Percentiles rank a stretch among this genome's conserved stretches.
Conservation (phyloP, 768 basidiomycete genomes). For the Brasilioporus rufonigricans region DNA sequence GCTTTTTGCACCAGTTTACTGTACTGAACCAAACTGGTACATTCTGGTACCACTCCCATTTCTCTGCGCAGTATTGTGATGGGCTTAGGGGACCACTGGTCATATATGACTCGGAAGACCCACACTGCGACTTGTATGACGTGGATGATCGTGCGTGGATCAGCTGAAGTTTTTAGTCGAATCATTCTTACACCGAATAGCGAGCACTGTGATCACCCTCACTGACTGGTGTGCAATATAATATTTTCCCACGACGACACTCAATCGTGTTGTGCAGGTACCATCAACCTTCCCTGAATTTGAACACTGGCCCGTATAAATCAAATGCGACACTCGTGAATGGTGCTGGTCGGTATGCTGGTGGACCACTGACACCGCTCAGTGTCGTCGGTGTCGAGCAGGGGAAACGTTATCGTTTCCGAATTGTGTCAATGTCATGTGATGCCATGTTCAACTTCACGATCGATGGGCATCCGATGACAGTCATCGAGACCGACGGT, state of each 20-base stretch:
- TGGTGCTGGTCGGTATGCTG: slow-evolving; percentile 35
- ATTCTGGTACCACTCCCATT: slow-evolving; percentile 38
- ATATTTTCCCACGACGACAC: slow-evolving; percentile 24
- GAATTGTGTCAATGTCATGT: slow-evolving; percentile 40
- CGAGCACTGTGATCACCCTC: slow-evolving; percentile 34
- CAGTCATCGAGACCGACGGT: slow-evolving; percentile 47
- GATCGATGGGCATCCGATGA: slow-evolving; percentile 44
- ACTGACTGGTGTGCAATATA: slow-evolving; percentile 17
- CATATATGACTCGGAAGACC: slow-evolving; percentile 44
- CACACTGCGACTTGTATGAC: slow-evolving; percentile 38
- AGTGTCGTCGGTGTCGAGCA: slow-evolving; percentile 35
- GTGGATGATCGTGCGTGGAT: slow-evolving; percentile 36
- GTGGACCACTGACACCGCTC: slow-evolving; percentile 34
- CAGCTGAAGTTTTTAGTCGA: background rate
- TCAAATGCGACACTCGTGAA: slow-evolving; percentile 38
- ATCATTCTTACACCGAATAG: slow-evolving; percentile 26
- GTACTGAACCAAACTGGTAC: slow-evolving; percentile 25
- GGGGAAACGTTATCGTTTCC: slow-evolving; percentile 37
- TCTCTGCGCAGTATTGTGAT: slow-evolving; percentile 38
- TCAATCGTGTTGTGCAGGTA: slow-evolving; percentile 13
- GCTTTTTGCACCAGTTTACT: slow-evolving; percentile 25
- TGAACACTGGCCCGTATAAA: slow-evolving; percentile 5
- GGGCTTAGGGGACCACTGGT: slow-evolving; percentile 33
- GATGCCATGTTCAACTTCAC: slow-evolving; percentile 42
- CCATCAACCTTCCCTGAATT: slow-evolving; percentile 10